Evolutionary conservation across 2,329 filamentous ascomycete genomes (phyloP).

Genomic region (Pseudodiploospora longispora): DNA sequence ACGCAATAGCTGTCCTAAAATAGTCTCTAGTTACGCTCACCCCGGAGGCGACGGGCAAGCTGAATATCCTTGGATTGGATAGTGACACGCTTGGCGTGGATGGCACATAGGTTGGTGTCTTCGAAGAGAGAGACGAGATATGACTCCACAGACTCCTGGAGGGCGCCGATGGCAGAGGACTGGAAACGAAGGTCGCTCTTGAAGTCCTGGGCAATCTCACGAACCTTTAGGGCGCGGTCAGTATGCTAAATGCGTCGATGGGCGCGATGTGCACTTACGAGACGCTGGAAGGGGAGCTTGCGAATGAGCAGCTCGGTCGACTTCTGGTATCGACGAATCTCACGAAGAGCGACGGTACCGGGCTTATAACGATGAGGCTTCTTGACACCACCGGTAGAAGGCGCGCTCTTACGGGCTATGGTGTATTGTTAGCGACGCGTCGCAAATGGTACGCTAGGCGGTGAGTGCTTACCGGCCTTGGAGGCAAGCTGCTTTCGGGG

Average conservation of each 20-base stretch:
- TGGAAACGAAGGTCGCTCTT: constrained; percentile 96
- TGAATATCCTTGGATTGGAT: constrained; percentile 98
- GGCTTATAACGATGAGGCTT: constrained; percentile 89
- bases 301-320: constrained; percentile 91
- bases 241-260: background rate
- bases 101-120: constrained; percentile 96
- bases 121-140: constrained; percentile 98
- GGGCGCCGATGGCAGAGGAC: constrained; percentile 91
- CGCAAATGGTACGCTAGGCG: background rate
- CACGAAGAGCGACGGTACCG: constrained; percentile 92
- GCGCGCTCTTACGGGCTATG: constrained; percentile 81
- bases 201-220: constrained; percentile 94
- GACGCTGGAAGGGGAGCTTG: constrained; percentile 95
- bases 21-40: constrained; percentile 70
- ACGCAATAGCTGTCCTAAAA: constrained; percentile 17
- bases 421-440: constrained; percentile 7
- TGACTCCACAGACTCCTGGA: constrained; percentile 97
- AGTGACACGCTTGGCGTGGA: constrained; percentile 98
- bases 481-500: constrained; percentile 95
- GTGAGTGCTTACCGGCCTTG: constrained; percentile 60
- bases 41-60: constrained; percentile 88
- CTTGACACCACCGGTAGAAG: constrained; percentile 95
- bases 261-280: constrained; percentile 44
- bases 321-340: constrained; percentile 98
- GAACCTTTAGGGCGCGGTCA: constrained; percentile 42